These are phyloP conservation scores for Penicillium bovifimosum DNA, from an alignment of 495 filamentous ascomycete species.

Conservation along the genomic window DNA sequence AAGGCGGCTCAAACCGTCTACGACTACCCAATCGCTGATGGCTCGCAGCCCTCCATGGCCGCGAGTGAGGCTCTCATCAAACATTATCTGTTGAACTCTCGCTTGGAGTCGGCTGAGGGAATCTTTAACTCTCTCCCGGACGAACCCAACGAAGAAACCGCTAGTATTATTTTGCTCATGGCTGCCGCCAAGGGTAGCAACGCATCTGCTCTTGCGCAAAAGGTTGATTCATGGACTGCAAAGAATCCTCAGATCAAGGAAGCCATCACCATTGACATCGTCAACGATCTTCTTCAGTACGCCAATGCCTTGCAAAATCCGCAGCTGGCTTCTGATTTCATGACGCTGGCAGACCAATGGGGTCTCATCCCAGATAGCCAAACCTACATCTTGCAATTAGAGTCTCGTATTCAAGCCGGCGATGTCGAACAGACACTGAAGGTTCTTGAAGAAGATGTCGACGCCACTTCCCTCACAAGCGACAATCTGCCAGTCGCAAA, in stretches of 20 bases:
- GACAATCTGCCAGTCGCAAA: constrained; percentile 63
- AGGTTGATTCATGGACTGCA: constrained; percentile 49
- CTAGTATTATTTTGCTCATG: constrained; percentile 72
- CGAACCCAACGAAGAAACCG: constrained; percentile 45
- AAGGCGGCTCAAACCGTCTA: constrained; percentile 46
- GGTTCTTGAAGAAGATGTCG: constrained; percentile 56
- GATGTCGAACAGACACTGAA: constrained; percentile 63
- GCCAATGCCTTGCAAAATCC: constrained; percentile 65
- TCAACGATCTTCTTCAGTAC: constrained; percentile 69
- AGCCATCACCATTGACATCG: constrained; percentile 59
- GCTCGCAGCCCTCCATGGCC: constrained; percentile 33
- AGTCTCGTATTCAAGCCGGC: constrained; percentile 62
- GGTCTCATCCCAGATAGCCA: constrained; percentile 56
- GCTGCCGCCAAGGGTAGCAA: constrained; percentile 64
- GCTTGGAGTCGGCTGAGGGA: constrained; percentile 56
- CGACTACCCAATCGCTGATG: constrained; percentile 46
- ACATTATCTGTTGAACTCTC: constrained; percentile 52
- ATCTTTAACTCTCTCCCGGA: constrained; percentile 57
- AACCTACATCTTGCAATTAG: constrained; percentile 69
- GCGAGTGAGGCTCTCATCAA: constrained; percentile 49
- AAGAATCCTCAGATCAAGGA: constrained; percentile 30
- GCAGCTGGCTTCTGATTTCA: constrained; percentile 67
- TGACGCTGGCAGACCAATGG: constrained; percentile 55
- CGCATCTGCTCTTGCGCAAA: constrained; percentile 62
- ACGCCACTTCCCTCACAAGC: constrained; percentile 44